These are phyloP conservation scores for Podospora pseudoanserina DNA, from an alignment of 495 filamentous ascomycete species.

Conservation along the genomic window DNA sequence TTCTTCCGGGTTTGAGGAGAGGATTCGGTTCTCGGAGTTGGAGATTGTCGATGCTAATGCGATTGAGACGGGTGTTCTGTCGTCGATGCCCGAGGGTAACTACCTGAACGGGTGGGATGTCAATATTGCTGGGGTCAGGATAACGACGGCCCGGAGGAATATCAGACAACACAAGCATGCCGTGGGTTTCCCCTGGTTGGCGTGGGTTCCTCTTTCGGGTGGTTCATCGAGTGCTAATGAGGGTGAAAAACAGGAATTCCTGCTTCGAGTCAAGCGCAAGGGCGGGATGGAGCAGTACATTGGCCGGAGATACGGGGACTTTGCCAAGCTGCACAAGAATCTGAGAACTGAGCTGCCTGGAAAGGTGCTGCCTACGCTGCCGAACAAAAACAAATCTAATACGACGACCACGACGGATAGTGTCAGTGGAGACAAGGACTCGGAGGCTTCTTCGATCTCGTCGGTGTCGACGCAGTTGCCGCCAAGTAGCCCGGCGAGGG, in stretches of 20 bases:
- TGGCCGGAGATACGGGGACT: slow-evolving; percentile 84
- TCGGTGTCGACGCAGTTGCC: slow-evolving; percentile 61
- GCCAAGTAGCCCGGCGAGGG: slow-evolving; percentile 18
- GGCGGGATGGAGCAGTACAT: slow-evolving; percentile 71
- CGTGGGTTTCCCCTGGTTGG: slow-evolving; percentile 50
- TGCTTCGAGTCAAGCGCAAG: slow-evolving; percentile 74
- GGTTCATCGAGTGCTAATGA: slow-evolving; percentile 20
- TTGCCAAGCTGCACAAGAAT: slow-evolving; percentile 70
- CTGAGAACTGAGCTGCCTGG: slow-evolving; percentile 85
- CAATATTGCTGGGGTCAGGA: slow-evolving; percentile 88
- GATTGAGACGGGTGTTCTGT: slow-evolving; percentile 79
- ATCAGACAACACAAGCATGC: slow-evolving; percentile 89
- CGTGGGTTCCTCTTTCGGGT: background rate
- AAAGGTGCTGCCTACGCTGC: slow-evolving; percentile 80
- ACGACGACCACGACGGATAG: slow-evolving; percentile 53
- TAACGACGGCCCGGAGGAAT: slow-evolving; percentile 75
- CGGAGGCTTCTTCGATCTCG: slow-evolving; percentile 71
- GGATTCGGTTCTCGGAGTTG: slow-evolving; percentile 92
- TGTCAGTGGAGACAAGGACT: slow-evolving; percentile 55
- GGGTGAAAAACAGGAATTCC: slow-evolving; percentile 65
- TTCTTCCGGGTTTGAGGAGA: slow-evolving; percentile 93
- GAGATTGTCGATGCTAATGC: slow-evolving; percentile 92
- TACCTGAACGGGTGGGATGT: slow-evolving; percentile 94
- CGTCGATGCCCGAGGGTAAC: slow-evolving; percentile 85
- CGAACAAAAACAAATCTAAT: slow-evolving; percentile 82